Base-by-base conservation (phyloP, 176 grass and related monocot genomes). In the maize (Zea mays) region DNA sequence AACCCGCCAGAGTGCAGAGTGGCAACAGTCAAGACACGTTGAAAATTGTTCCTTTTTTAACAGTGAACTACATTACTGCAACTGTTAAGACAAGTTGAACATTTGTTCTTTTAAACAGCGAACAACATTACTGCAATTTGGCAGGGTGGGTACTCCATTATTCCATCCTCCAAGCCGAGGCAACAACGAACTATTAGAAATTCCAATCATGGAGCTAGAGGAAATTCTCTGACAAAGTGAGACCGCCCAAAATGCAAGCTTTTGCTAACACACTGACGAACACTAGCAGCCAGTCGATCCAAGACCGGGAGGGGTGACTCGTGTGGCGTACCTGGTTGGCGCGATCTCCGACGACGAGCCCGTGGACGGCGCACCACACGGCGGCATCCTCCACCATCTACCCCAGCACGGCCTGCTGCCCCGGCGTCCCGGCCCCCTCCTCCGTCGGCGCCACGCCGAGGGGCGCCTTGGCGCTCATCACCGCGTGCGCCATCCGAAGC, bases 271-370 rank as follows among this genome's bases (percentile, higher is more conserved):
- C 20, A 10, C 7, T 33, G 17, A 21, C 39, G 5, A 54, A 8
- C 12, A 17, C 4, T 8, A 4, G 55, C 33, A 69, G 15, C 3
- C 37, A 55, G 45, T 19, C 2, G 56, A 61, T 16, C 7, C 3
- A 27, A 21, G 10, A 20, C 15, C 10, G 17, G 37, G 8, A 43
- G 34, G 1, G 8, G 40, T 3, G 51, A 56, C 52, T 1, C 17
- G 52, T 56, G n/a, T 15, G 19, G 37, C 75, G 35, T 83, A 93
- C 88, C 88, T 67, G 71, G 19, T 85, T 20, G 4, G 70, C 56
- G 67, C 87, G 87, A 62, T 93, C 91, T 62, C 91, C 91, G 54
- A 93, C 91, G 64, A 93, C 74, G 19, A 93, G 82, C 39, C 91
- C 91, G 83, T 93, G 42, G 36, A 80, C 64, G 80, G 88, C 81